Conservation (phyloP, 2,329 filamentous ascomycete genomes). For the Cladosporium sp. region DNA sequence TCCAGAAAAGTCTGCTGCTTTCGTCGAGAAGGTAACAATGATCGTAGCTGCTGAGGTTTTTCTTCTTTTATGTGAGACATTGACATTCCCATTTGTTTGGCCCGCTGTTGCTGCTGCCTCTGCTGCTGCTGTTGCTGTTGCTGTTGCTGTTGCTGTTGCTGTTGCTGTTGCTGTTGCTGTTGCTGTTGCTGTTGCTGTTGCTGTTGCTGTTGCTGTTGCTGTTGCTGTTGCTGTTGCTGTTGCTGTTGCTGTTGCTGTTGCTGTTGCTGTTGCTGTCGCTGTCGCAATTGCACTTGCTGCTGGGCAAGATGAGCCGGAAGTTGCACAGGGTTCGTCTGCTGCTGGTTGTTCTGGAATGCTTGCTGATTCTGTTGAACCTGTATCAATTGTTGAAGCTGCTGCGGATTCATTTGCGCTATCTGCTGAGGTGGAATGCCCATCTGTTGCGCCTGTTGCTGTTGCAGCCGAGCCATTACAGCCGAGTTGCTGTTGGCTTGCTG, state of each 20-base stretch:
- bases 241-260: constrained; percentile 20
- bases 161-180: constrained; percentile 24
- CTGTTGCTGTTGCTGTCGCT: constrained; percentile 14
- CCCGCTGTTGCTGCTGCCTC: constrained; percentile 26
- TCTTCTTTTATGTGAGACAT: too few relatives aligned
- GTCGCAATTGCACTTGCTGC: constrained; percentile 19
- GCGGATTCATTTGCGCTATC: constrained; percentile 45
- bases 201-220: constrained; percentile 18
- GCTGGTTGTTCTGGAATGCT: constrained; percentile 32
- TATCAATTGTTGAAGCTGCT: constrained; percentile 28
- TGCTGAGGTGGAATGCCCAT: constrained; percentile 49
- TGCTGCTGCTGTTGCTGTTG: constrained; percentile 47
- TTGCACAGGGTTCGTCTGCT: constrained; percentile 17
- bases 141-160: constrained; percentile 35
- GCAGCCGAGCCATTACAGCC: constrained; percentile 36
- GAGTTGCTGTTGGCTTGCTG: constrained; percentile 39
- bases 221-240: constrained; percentile 15
- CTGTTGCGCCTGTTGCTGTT: constrained; percentile 28
- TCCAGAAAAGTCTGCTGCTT: too few relatives aligned
- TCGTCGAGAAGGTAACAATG: too few relatives aligned
- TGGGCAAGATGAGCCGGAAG: constrained; percentile 21
- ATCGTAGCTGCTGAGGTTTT: too few relatives aligned
- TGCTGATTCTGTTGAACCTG: constrained; percentile 35
- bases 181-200: constrained; percentile 22
- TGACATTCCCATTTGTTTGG: too few relatives aligned